Conservation (phyloP, 768 basidiomycete genomes). For the Mycena vulgaris region DNA sequence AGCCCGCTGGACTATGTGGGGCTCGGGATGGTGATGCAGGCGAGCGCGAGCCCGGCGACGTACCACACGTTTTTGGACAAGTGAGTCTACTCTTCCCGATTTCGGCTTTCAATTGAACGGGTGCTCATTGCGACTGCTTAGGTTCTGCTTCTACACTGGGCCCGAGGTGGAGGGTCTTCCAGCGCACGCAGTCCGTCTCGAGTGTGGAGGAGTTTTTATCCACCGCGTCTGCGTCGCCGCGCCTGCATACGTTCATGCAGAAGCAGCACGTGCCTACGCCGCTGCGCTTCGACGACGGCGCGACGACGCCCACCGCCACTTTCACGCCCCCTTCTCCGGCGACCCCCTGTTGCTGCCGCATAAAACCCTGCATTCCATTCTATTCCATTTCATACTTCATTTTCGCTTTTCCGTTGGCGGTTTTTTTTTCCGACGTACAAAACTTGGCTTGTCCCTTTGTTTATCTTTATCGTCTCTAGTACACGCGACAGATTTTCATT, state of each 20-base stretch:
- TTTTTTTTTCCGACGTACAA: no score
- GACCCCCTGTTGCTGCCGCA: constrained; percentile 28
- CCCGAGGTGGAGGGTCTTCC: constrained; percentile 49
- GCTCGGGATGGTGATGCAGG: constrained; percentile 35
- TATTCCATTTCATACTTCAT: background rate
- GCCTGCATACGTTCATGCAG: constrained; percentile 43
- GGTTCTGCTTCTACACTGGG: constrained; percentile 90
- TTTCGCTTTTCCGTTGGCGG: background rate
- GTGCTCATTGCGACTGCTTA: constrained; percentile 43
- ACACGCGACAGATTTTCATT: constrained; percentile 28
- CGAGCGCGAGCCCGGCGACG: constrained; percentile 49
- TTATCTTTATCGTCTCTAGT: constrained; percentile 36
- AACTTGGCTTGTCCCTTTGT: no score
- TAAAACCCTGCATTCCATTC: background rate
- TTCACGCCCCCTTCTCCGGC: constrained; percentile 12
- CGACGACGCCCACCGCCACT: constrained; percentile 30
- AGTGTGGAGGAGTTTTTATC: constrained; percentile 68
- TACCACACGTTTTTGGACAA: constrained; percentile 76
- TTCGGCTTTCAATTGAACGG: constrained; percentile 22
- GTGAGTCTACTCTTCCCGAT: constrained; percentile 58
- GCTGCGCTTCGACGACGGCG: constrained; percentile 34
- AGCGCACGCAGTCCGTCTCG: constrained; percentile 65
- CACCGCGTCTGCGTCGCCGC: constrained; percentile 47
- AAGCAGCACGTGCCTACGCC: constrained; percentile 16
- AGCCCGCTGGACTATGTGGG: constrained; percentile 37